Evolutionary conservation across 1,284 basidiomycete genomes (phyloP).

Genomic region (Malassezia vespertilionis): DNA sequence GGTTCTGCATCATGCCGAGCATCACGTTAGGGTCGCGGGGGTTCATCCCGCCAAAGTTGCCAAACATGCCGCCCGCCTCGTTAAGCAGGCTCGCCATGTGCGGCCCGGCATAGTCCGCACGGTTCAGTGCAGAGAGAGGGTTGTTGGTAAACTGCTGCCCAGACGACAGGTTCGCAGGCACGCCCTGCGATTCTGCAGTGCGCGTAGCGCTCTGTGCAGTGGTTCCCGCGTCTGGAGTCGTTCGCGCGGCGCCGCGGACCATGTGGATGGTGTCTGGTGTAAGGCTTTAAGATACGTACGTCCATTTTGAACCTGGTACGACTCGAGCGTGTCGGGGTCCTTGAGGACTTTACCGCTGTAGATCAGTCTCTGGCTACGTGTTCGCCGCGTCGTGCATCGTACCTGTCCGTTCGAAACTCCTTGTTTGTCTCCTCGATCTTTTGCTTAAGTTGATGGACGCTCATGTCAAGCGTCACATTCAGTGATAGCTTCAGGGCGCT

Average conservation of each 20-base stretch:
- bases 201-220: constrained; percentile 21
- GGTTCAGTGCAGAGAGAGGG: constrained; percentile 38
- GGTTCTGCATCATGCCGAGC: constrained; percentile 40
- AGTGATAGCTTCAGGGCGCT: constrained; percentile 37
- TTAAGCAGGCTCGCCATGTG: constrained; percentile 42
- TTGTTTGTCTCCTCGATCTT: constrained; percentile 30
- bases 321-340: constrained; percentile 31
- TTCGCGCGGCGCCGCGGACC: constrained; percentile 32
- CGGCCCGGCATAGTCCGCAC: constrained; percentile 41
- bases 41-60: constrained; percentile 38
- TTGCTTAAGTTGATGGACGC: constrained; percentile 39
- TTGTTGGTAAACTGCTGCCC: constrained; percentile 44
- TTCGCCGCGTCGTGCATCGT: background rate
- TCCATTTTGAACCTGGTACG: constrained; percentile 40
- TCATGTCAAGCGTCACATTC: constrained; percentile 26
- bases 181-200: constrained; percentile 30
- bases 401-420: constrained; percentile 39
- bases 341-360: constrained; percentile 45
- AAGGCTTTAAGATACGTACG: constrained; percentile 14
- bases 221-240: constrained; percentile 14
- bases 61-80: constrained; percentile 33
- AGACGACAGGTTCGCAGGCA: constrained; percentile 39
- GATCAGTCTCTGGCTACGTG: constrained; percentile 32
- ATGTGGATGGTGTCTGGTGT: constrained; percentile 38
- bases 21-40: constrained; percentile 43